A percentile compares a stretch with the other conserved stretches of the same genome.
These are phyloP conservation scores for Strigomonas galati DNA, from an alignment of 208 protist species.

Conservation along the genomic window DNA sequence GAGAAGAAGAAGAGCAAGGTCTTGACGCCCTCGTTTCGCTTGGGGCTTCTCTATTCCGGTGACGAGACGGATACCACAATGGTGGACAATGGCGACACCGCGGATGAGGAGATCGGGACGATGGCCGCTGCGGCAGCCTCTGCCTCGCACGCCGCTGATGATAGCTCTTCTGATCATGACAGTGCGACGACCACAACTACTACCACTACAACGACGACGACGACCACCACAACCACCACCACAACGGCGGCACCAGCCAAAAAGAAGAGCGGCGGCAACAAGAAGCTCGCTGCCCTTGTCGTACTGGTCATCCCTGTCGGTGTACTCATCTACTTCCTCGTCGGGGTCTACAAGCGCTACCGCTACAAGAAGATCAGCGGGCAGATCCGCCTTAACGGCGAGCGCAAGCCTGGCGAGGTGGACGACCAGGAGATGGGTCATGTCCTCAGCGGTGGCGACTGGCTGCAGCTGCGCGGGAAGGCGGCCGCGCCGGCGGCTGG, in stretches of 20 bases:
- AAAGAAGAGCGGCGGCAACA: constrained; percentile 6
- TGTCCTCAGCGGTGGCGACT: constrained; percentile 38
- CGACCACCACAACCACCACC: no score
- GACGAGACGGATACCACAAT: no score
- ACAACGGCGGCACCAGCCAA: no score
- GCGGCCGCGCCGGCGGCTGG: background rate
- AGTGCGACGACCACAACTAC: background rate
- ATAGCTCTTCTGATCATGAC: background rate
- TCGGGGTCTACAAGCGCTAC: constrained; percentile 31
- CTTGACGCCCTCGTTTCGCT: background rate
- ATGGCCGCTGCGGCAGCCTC: no score
- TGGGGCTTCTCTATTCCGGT: no score
- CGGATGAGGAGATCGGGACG: no score
- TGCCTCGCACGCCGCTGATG: background rate
- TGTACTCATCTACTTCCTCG: constrained; percentile 19
- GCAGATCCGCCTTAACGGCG: constrained; percentile 44
- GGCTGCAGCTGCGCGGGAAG: constrained; percentile 20
- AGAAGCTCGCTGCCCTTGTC: constrained; percentile 30
- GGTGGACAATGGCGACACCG: no score
- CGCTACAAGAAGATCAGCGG: constrained; percentile 25
- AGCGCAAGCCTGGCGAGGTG: constrained; percentile 37
- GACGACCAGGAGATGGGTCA: constrained; percentile 49
- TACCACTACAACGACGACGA: no score
- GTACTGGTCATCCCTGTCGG: constrained; percentile 42
- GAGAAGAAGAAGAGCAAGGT: background rate